phyloP scores from a whole-genome alignment of 768 basidiomycete genomes.

The Xerocomus spinulosus region DNA sequence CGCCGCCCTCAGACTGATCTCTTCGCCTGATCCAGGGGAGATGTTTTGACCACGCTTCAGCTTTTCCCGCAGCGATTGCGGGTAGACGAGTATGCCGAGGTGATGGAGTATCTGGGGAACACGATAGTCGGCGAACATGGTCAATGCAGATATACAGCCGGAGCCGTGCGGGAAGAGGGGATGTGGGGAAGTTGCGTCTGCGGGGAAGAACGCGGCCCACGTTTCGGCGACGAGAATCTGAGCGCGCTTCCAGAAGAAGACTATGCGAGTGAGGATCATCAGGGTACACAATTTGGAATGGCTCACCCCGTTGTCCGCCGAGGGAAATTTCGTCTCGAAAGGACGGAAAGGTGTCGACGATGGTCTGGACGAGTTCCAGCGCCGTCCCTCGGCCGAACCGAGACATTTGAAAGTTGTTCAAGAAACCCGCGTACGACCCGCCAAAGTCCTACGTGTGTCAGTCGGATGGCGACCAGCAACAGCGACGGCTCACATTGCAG shows the following conservation, averaged over 20 bases:
- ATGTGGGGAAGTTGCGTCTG: slow-evolving; percentile 42
- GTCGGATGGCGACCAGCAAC: slow-evolving; percentile 8
- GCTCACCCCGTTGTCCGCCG: slow-evolving; percentile 55
- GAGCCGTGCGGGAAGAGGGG: slow-evolving; percentile 63
- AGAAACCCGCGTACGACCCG: slow-evolving; percentile 66
- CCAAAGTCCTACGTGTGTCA: slow-evolving; percentile 47
- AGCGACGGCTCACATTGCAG: slow-evolving; percentile 44
- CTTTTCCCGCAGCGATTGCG: slow-evolving; percentile 49
- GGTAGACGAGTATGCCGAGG: slow-evolving; percentile 70
- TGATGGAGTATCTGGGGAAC: slow-evolving; percentile 90
- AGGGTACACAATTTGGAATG: not conserved
- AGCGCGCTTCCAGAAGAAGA: slow-evolving; percentile 84
- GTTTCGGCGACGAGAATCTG: slow-evolving; percentile 90
- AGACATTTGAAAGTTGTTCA: slow-evolving; percentile 54
- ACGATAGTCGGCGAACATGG: slow-evolving; percentile 94
- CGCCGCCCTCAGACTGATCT: slow-evolving; percentile 74
- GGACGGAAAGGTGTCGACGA: slow-evolving; percentile 64
- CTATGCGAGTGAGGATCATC: slow-evolving; percentile 35
- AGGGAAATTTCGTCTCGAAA: slow-evolving; percentile 68
- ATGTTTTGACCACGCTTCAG: slow-evolving; percentile 46
- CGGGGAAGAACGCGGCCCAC: slow-evolving; percentile 88
- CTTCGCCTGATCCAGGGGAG: slow-evolving; percentile 56
- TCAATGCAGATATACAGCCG: slow-evolving; percentile 58
- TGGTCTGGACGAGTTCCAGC: slow-evolving; percentile 66
- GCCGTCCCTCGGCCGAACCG: slow-evolving; percentile 58